Conservation (phyloP, 495 filamentous ascomycete species). For the Podospora comata region DNA sequence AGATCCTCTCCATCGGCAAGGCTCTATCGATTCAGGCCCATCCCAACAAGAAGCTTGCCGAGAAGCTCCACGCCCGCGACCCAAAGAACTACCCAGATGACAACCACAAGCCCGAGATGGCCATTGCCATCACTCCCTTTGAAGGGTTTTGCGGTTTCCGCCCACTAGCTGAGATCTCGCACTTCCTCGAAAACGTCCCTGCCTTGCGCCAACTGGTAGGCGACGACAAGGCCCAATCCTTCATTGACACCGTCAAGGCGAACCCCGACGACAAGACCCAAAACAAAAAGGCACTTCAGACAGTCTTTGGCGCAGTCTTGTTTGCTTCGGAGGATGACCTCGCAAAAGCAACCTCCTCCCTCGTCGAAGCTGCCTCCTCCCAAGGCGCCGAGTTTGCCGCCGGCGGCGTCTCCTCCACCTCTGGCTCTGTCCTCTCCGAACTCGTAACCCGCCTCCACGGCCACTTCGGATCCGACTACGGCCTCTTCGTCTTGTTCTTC, state of each 20-base stretch:
- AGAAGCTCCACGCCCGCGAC: constrained; percentile 79
- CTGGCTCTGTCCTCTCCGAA: constrained; percentile 67
- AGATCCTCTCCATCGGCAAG: constrained; percentile 90
- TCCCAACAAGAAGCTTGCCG: constrained; percentile 95
- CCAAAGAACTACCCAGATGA: constrained; percentile 97
- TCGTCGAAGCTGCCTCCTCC: constrained; percentile 67
- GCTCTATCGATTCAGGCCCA: constrained; percentile 96
- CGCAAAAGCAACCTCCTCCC: constrained; percentile 57
- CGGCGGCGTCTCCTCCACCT: constrained; percentile 56
- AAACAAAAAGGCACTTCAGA: constrained; percentile 79
- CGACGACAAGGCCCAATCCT: constrained; percentile 61
- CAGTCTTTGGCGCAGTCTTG: constrained; percentile 76
- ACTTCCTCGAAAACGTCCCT: constrained; percentile 74
- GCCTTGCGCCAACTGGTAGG: constrained; percentile 76
- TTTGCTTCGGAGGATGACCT: constrained; percentile 64
- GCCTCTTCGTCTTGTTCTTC: constrained; percentile 48
- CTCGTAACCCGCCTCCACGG: constrained; percentile 71
- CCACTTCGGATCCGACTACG: constrained; percentile 45
- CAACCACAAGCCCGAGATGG: constrained; percentile 99
- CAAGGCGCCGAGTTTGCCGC: constrained; percentile 61
- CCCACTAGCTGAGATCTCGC: constrained; percentile 76
- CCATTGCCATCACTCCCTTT: constrained; percentile 92
- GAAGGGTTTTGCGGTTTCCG: constrained; percentile 96
- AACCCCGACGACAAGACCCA: constrained; percentile 56
- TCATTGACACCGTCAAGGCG: constrained; percentile 63